Conservation (phyloP, 1,139 yeast genomes). For the Candida freyschussii region DNA sequence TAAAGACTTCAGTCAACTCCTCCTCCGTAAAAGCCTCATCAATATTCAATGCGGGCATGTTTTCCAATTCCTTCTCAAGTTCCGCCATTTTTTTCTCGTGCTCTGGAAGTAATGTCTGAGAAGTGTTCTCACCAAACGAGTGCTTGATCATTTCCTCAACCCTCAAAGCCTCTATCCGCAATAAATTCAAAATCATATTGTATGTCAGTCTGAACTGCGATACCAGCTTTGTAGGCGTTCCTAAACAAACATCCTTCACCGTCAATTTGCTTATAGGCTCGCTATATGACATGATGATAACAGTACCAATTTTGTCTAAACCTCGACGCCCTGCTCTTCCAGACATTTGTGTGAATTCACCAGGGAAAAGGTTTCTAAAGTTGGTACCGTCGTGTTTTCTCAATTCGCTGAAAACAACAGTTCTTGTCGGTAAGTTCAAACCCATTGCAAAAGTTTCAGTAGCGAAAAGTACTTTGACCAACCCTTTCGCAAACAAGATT, state of each 20-base stretch:
- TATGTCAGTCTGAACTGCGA: slow-evolving; percentile 93
- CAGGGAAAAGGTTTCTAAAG: slow-evolving; percentile 80
- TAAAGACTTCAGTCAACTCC: slow-evolving; percentile 37
- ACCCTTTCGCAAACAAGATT: slow-evolving; percentile 77
- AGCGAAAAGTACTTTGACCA: slow-evolving; percentile 88
- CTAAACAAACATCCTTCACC: slow-evolving; percentile 77
- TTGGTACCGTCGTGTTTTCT: slow-evolving; percentile 87
- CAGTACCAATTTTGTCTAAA: slow-evolving; percentile 88
- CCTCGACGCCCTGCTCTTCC: slow-evolving; percentile 99
- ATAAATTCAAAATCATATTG: slow-evolving; percentile 86
- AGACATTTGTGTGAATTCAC: slow-evolving; percentile 98
- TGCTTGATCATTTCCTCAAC: slow-evolving; percentile 98
- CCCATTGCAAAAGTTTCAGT: slow-evolving; percentile 99
- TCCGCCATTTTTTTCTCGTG: slow-evolving; percentile 63
- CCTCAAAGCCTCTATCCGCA: slow-evolving; percentile 87
- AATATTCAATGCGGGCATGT: slow-evolving; percentile 37
- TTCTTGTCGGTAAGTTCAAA: slow-evolving; percentile 90
- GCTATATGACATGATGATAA: slow-evolving; percentile 84
- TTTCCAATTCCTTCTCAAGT: slow-evolving; percentile 44
- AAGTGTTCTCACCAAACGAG: slow-evolving; percentile 86
- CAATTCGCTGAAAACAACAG: slow-evolving; percentile 83
- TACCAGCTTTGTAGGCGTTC: slow-evolving; percentile 81
- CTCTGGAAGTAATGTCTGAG: slow-evolving; percentile 83
- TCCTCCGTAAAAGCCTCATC: slow-evolving; percentile 37
- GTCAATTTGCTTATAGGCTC: slow-evolving; percentile 57